Percentiles rank a stretch among this genome's conserved stretches.
phyloP scores from a whole-genome alignment of 2,329 filamentous ascomycete species.

The Aspergillus persii region DNA sequence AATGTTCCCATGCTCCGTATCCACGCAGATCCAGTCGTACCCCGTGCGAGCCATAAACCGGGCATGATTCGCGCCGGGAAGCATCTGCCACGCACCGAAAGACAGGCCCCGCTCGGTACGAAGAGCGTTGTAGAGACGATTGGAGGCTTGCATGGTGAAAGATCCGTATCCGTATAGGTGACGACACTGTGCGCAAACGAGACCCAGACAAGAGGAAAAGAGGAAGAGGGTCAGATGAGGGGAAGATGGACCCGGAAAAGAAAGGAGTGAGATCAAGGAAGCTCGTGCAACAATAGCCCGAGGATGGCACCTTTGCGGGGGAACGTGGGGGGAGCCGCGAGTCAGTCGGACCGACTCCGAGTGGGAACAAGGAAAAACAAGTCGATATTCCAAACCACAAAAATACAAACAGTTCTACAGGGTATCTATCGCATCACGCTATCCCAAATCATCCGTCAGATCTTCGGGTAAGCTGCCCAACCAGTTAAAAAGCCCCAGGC shows the following conservation, averaged over 20 bases:
- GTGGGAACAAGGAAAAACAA: neutral
- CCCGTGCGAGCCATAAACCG: neutral
- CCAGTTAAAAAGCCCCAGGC: conserved; percentile 7
- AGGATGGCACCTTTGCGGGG: neutral
- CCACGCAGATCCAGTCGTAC: neutral
- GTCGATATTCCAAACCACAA: neutral
- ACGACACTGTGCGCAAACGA: neutral
- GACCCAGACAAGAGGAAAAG: neutral
- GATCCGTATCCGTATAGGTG: neutral
- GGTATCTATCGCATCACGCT: neutral
- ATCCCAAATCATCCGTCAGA: conserved; percentile 2
- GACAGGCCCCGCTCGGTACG: neutral
- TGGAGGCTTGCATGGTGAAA: neutral
- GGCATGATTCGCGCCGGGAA: neutral
- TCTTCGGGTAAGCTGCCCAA: conserved; percentile 14
- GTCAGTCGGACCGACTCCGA: neutral
- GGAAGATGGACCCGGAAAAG: neutral
- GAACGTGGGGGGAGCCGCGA: neutral
- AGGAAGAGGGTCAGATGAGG: neutral
- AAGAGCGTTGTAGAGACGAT: neutral
- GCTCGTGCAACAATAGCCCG: neutral
- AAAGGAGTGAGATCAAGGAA: neutral
- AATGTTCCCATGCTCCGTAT: neutral
- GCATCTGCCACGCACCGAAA: neutral
- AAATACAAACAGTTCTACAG: conserved; percentile 19